Evolutionary conservation across 108 stramenopile species (phyloP).

Genomic region (Craspedostauros australis): DNA sequence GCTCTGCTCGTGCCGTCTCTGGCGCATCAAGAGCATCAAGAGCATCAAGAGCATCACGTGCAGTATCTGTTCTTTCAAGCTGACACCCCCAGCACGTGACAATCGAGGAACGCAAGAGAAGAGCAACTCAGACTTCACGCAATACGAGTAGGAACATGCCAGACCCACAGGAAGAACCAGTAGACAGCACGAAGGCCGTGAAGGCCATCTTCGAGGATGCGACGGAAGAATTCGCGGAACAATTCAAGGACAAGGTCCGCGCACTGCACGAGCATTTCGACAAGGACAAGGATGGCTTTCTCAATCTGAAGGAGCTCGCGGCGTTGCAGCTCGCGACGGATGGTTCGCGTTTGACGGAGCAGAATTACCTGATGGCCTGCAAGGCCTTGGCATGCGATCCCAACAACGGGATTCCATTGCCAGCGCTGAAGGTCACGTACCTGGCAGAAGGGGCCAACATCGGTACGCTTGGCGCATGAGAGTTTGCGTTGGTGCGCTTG

Average conservation of each 20-base stretch:
- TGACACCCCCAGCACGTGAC: too few species aligned
- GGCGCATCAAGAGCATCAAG: too few species aligned
- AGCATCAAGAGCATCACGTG: too few species aligned
- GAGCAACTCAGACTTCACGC: too few species aligned
- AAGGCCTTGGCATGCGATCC: slow-evolving; percentile 33
- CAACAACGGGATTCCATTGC: slow-evolving; percentile 23
- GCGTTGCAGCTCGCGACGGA: slow-evolving; percentile 31
- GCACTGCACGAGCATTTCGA: slow-evolving; percentile 38
- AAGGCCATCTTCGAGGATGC: too few species aligned
- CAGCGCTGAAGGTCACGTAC: slow-evolving; percentile 43
- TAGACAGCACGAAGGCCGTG: too few species aligned
- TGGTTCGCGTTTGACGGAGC: slow-evolving; percentile 19
- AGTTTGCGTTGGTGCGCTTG: not conserved
- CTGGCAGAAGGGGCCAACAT: slow-evolving; percentile 37
- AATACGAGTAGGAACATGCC: too few species aligned
- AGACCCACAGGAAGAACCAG: too few species aligned
- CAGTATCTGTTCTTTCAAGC: too few species aligned
- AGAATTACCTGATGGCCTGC: slow-evolving; percentile 45
- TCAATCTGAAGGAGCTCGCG: slow-evolving; percentile 31
- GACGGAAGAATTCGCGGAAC: slow-evolving; percentile 20
- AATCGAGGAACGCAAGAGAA: too few species aligned
- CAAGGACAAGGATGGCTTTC: slow-evolving; percentile 32
- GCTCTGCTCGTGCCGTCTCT: too few species aligned
- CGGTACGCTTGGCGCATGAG: slow-evolving; percentile 2
- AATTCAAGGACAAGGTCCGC: slow-evolving; percentile 27